Evolutionary conservation across 352 stramenopile genomes (phyloP), one percentile per base, ranked within the genome.

Genomic region (Globisporangium splendens): DNA sequence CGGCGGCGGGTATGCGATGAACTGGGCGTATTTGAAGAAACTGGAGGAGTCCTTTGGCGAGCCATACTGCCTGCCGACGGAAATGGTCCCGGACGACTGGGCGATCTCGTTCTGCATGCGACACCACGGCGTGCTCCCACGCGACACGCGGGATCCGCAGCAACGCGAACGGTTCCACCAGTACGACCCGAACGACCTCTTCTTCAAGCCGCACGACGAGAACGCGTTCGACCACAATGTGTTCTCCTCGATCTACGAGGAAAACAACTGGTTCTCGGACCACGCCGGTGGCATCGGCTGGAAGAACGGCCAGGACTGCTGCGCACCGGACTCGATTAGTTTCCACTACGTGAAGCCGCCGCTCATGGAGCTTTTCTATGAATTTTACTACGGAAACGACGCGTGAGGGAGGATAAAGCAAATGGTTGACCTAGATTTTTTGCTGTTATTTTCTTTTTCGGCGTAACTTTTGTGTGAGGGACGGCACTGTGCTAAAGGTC

Each of bases 221-320:
- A 69, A 86, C 5, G 83, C 70, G 1, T 95, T 80, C 68, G 75
- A 95, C 59, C 81, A 92, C 65, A 68, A 59, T 0, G 48, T 92
- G 28, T 93, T 89, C 56, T 59, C 70, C 41, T 88, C 86, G 7
- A 88, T 93, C 59, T 90, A 91, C 57, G 70, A 92, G 24, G 83
- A 93, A 62, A 91, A 89, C 66, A 95, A 95, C 64, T 95, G 86
- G 86, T 95, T 93, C 63, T 91, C 83, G 55, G 84, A 95, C 61
- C 83, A 93, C 50, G 59, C 78, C 43, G 83, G 83, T 41, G 83
- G 83, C 11, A 83, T 95, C 58, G 82, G 83, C 46, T 93, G 83
- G 82, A 77, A 89, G 61, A 93, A 87, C 54, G 86, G 75, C 48
- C 70, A 85, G 38, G 71, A 79, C 31, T 93, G 84, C 69, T 91